A percentile compares a stretch with the other conserved stretches of the same genome.
Evolutionary conservation across 1,284 basidiomycete species (phyloP).

Genomic region (Cryptococcus sp.): DNA sequence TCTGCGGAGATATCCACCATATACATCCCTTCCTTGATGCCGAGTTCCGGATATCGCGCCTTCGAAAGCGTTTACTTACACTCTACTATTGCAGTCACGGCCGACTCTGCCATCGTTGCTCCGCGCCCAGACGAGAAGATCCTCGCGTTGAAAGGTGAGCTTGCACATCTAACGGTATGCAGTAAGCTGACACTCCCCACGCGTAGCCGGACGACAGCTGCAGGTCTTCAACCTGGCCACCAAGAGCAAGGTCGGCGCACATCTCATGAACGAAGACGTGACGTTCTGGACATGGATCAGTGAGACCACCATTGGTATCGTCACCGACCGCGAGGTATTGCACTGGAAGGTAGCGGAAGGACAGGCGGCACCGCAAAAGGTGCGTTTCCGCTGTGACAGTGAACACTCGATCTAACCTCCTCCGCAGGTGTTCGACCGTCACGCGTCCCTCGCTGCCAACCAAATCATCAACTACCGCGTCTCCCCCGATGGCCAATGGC

Average conservation of each 20-base stretch:
- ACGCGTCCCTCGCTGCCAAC: constrained; percentile 86
- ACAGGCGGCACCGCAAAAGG: constrained; percentile 48
- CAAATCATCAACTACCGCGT: constrained; percentile 99
- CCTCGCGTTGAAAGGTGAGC: constrained; percentile 85
- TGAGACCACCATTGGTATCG: constrained; percentile 87
- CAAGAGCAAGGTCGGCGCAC: constrained; percentile 96
- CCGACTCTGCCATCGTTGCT: constrained; percentile 99
- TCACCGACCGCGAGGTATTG: constrained; percentile 90
- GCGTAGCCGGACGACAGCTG: constrained; percentile 82
- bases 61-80: neutral
- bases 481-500: constrained; percentile 93
- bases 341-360: constrained; percentile 75
- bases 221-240: constrained; percentile 98
- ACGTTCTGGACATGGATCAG: constrained; percentile 99
- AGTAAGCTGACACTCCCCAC: constrained; percentile 2
- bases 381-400: constrained; percentile 9
- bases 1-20: too few species aligned
- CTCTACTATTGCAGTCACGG: constrained; percentile 63
- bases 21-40: too few species aligned
- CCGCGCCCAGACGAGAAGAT: constrained; percentile 81
- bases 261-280: constrained; percentile 91
- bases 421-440: constrained; percentile 92
- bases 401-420: neutral
- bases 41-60: too few species aligned
- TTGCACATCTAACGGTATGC: constrained; percentile 22